Percentiles rank a stretch among this genome's conserved stretches.
Conservation (phyloP, 352 stramenopile species). For the Labyrinthula sp. region DNA sequence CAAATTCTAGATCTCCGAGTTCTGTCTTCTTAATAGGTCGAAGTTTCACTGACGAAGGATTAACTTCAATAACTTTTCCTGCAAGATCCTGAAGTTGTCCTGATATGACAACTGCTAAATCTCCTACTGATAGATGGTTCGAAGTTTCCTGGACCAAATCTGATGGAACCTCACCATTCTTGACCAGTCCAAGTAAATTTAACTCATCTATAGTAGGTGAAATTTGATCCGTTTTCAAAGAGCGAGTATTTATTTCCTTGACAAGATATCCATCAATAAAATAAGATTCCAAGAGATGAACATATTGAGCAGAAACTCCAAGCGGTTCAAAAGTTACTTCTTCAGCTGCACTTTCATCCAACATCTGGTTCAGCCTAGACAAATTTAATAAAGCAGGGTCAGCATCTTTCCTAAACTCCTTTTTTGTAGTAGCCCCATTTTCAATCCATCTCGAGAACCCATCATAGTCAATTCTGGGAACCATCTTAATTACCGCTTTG, state of each 20-base stretch:
- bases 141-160: conserved; percentile 6
- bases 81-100: conserved; percentile 25
- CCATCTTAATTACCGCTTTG: conserved; percentile 15
- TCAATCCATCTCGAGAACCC: too few relatives aligned
- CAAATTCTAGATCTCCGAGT: conserved; percentile 19
- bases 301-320: too few relatives aligned
- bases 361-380: too few relatives aligned
- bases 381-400: too few relatives aligned
- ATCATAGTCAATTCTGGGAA: conserved; percentile 24
- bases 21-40: conserved; percentile 12
- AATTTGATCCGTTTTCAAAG: conserved; percentile 6
- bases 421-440: too few relatives aligned
- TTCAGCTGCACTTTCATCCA: too few relatives aligned
- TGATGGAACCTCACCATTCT: conserved; percentile 9
- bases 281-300: too few relatives aligned
- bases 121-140: conserved; percentile 14
- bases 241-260: conserved; percentile 20
- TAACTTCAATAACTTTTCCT: conserved; percentile 15
- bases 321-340: too few relatives aligned
- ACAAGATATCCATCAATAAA: too few relatives aligned
- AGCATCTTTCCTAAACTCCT: too few relatives aligned
- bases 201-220: conserved; percentile 22
- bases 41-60: conserved; percentile 11
- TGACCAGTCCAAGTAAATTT: conserved; percentile 9
- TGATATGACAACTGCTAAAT: conserved; percentile 17